phyloP scores from a whole-genome alignment of 768 basidiomycete genomes.

The Coprinopsis sp. region DNA sequence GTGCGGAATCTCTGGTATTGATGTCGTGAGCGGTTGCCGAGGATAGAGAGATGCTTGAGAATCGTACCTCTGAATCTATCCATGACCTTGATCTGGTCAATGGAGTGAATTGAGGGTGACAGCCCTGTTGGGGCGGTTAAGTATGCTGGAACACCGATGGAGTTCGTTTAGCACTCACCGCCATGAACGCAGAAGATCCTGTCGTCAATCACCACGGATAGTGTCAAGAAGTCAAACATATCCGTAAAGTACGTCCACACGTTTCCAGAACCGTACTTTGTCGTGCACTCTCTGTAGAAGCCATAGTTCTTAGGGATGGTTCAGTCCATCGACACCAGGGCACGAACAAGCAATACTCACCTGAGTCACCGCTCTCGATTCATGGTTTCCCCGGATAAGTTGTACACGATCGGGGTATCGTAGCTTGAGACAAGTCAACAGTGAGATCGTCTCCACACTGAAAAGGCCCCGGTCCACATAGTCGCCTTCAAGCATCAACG shows the following conservation, averaged over 20 bases:
- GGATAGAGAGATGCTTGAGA: too few species aligned
- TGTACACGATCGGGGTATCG: slow-evolving; percentile 96
- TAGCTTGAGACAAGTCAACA: slow-evolving; percentile 93
- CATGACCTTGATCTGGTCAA: slow-evolving; percentile 99
- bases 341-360: slow-evolving; percentile 43
- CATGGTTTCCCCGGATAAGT: slow-evolving; percentile 96
- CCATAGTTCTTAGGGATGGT: slow-evolving; percentile 77
- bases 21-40: slow-evolving; percentile 17
- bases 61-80: slow-evolving; percentile 90
- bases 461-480: slow-evolving; percentile 98
- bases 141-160: slow-evolving; percentile 7
- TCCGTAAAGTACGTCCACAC: slow-evolving; percentile 99
- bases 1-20: slow-evolving; percentile 84
- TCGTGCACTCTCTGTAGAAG: slow-evolving; percentile 96
- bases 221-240: slow-evolving; percentile 98
- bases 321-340: slow-evolving; percentile 17
- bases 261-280: slow-evolving; percentile 93
- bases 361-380: slow-evolving; percentile 96
- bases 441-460: slow-evolving; percentile 97
- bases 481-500: slow-evolving; percentile 59
- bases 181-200: slow-evolving; percentile 99
- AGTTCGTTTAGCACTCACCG: slow-evolving; percentile 43
- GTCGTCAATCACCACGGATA: slow-evolving; percentile 98
- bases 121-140: slow-evolving; percentile 55
- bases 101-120: slow-evolving; percentile 96